Percentiles rank a stretch among this genome's conserved stretches.
phyloP scores from a whole-genome alignment of 129 eudicot genomes.

The Flaveria bidentis region DNA sequence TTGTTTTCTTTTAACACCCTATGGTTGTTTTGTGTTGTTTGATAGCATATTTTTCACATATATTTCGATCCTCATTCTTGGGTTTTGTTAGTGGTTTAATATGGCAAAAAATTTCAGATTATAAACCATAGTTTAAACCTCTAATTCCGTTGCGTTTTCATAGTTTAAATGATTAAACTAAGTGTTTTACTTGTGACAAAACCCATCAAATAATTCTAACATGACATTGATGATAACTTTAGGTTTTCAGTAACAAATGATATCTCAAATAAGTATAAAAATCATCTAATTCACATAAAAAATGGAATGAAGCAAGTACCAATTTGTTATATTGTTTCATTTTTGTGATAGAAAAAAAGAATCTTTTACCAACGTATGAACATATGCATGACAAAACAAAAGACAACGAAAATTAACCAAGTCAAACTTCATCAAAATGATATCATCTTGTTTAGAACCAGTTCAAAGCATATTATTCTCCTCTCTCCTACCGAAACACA shows the following conservation, averaged over 20 bases:
- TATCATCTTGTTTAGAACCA: slow-evolving; percentile 21
- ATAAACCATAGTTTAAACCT: too few species aligned
- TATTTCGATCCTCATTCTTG: too few species aligned
- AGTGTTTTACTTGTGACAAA: too few species aligned
- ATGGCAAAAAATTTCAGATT: too few species aligned
- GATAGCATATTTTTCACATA: too few species aligned
- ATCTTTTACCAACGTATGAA: slow-evolving; percentile 16
- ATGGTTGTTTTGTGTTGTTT: too few species aligned
- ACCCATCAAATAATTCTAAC: not conserved
- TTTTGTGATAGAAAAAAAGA: slow-evolving; percentile 24
- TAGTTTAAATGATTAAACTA: too few species aligned
- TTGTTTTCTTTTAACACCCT: too few species aligned
- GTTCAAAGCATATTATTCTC: slow-evolving; percentile 16
- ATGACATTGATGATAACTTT: not conserved
- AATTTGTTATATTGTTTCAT: slow-evolving; percentile 35
- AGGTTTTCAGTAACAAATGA: not conserved
- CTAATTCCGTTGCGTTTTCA: too few species aligned
- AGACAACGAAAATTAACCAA: slow-evolving; percentile 33
- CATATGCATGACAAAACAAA: slow-evolving; percentile 27
- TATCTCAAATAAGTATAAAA: not conserved
- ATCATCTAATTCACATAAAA: slow-evolving; percentile 12
- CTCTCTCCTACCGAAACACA: slow-evolving; percentile 26
- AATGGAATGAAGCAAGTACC: slow-evolving; percentile 31
- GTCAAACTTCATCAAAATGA: slow-evolving; percentile 32
- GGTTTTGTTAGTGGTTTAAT: too few species aligned